Evolutionary conservation across 1,284 basidiomycete genomes (phyloP), one percentile per base, ranked within the genome.

Genomic region (Tilletia caries): DNA sequence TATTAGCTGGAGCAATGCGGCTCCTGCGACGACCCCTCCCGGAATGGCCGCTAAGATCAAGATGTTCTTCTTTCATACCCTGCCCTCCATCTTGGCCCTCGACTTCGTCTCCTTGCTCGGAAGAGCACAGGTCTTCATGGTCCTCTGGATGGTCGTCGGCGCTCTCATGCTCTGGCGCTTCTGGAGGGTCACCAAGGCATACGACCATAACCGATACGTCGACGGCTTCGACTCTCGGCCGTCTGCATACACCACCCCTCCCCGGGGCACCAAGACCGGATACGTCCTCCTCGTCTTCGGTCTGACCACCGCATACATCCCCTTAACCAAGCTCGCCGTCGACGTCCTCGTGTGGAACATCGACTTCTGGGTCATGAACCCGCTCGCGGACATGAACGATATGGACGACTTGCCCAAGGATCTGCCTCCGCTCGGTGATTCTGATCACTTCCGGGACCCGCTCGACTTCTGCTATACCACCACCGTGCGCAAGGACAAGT

Each of bases 401-500:
- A 85, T 87, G 1, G 85, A n/a, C 83, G 83, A 87, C 1, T 15
- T 62, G 18, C 58, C 58, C 18, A 33, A 29, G 5, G 88, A 1
- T 74, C 86, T 3, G 86, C 87, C 3, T 81, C 89, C 27, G 89
- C 89, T 10, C 86, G 86, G 72, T 85, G 88, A 81, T 89, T 85
- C 79, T 86, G 88, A 65, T 50, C 67, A 71, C 20, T 74, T 68
- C 68, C 75, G 71, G 15, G 87, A 88, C 66, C 87, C 90, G 1
- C 80, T 90, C 68, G 89, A 92, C 82, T 91, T 92, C 77, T 92
- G 91, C 82, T 92, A 89, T 85, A 82, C 76, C 10, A 83, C 83
- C 12, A 83, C 90, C 1, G 89, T 91, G 90, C 86, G 87, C 70
- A 86, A 86, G 62, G 88, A 91, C 73, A 86, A 89, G 77, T 85